A percentile compares a stretch with the other conserved stretches of the same genome.
These are phyloP conservation scores for Dictyostelium citrinum DNA, from an alignment of 78 protist species.

Conservation along the genomic window DNA sequence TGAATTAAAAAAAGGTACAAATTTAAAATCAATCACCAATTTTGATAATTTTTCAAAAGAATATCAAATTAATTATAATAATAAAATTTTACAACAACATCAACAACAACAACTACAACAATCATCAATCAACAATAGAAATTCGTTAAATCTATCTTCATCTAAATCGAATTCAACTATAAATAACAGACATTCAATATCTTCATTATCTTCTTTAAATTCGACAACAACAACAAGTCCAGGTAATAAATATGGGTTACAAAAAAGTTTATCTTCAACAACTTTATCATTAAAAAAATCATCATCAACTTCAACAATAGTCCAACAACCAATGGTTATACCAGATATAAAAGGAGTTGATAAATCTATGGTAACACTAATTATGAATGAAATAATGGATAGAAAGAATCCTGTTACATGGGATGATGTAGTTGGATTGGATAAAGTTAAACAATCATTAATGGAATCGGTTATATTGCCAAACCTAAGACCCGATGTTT, in stretches of 20 bases:
- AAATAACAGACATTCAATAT: background rate
- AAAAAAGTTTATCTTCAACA: background rate
- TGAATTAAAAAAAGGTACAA: background rate
- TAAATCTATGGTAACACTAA: conserved; percentile 11
- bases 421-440: conserved; percentile 76
- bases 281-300: background rate
- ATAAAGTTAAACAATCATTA: conserved; percentile 70
- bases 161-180: background rate
- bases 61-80: background rate
- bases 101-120: background rate
- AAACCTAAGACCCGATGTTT: conserved; percentile 73
- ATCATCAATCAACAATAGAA: background rate
- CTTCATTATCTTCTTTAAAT: background rate
- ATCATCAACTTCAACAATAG: background rate
- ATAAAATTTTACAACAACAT: background rate
- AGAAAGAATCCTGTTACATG: conserved; percentile 36
- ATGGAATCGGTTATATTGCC: conserved; percentile 85
- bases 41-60: background rate
- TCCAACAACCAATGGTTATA: background rate
- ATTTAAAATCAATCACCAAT: background rate
- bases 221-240: background rate
- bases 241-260: background rate
- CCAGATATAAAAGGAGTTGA: conserved; percentile 75
- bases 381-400: conserved; percentile 80
- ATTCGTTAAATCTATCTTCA: background rate